Conservation (phyloP, 2,329 filamentous ascomycete species). For the Sporothrix dimorphospora region DNA sequence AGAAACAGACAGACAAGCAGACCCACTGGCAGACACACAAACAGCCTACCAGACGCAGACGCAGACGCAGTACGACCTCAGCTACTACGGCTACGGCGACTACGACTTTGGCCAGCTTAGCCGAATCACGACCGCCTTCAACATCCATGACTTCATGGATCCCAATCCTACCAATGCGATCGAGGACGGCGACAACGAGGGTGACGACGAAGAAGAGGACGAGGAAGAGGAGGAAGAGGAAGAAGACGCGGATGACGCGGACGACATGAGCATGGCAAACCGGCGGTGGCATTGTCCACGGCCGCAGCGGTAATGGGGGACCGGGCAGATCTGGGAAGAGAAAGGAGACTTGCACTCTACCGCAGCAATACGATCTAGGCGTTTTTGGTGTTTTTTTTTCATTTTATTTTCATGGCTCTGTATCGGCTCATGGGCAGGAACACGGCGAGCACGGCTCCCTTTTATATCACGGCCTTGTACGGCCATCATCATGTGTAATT, state of each 20-base stretch:
- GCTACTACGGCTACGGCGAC: constrained; percentile 27
- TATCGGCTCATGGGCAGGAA: not conserved
- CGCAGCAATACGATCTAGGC: not conserved
- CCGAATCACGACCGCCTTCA: not conserved
- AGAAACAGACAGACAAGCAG: not conserved
- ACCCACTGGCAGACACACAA: too few relatives aligned
- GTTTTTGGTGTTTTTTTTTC: not conserved
- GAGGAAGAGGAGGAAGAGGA: not conserved
- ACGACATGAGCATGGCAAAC: not conserved
- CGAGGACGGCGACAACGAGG: not conserved
- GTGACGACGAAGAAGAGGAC: not conserved
- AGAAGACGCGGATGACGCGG: not conserved
- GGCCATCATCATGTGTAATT: not conserved
- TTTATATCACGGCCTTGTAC: not conserved
- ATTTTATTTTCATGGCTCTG: not conserved
- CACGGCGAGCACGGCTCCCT: not conserved
- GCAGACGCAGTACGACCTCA: constrained; percentile 11
- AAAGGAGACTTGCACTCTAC: not conserved
- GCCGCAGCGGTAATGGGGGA: not conserved
- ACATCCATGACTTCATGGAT: not conserved
- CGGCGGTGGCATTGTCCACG: constrained; percentile 8
- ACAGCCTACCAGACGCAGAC: not conserved
- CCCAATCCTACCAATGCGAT: not conserved
- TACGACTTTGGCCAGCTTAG: constrained; percentile 17
- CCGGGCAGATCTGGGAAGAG: not conserved